phyloP scores from a whole-genome alignment of 2,329 filamentous ascomycete species.

The Aspergillus thermomutatus region DNA sequence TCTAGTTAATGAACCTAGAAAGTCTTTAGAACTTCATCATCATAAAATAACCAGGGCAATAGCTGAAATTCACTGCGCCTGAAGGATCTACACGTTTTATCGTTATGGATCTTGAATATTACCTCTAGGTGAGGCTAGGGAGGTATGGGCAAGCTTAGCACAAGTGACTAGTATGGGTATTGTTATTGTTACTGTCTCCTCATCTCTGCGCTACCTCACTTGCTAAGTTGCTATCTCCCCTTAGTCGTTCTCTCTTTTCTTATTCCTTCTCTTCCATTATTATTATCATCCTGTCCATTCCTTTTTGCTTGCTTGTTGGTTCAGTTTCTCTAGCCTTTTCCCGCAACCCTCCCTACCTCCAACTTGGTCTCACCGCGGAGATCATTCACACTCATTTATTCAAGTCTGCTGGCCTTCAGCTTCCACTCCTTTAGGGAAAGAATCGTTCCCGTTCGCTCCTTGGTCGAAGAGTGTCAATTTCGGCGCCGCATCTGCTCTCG shows the following conservation, averaged over 20 bases:
- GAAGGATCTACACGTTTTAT: background rate
- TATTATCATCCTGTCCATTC: conserved; percentile 12
- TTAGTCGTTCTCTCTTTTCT: conserved; percentile 9
- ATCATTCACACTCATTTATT: conserved; percentile 14
- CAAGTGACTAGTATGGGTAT: background rate
- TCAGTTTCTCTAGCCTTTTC: background rate
- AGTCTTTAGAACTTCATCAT: too few species aligned
- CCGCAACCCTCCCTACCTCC: background rate
- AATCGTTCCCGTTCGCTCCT: conserved; percentile 26
- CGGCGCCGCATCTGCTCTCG: background rate
- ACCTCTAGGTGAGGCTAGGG: background rate
- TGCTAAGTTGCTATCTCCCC: conserved; percentile 11
- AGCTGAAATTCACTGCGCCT: background rate
- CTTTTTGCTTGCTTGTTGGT: background rate
- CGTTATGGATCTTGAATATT: background rate
- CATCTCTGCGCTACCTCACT: background rate
- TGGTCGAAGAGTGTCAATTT: conserved; percentile 8
- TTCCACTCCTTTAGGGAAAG: conserved; percentile 24
- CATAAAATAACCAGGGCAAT: background rate
- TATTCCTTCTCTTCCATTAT: conserved; percentile 3
- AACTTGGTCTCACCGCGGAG: background rate
- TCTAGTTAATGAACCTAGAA: too few species aligned
- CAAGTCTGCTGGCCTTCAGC: conserved; percentile 18
- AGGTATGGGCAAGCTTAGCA: background rate
- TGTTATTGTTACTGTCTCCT: background rate